Percentiles rank a stretch among this genome's conserved stretches.
phyloP scores from a whole-genome alignment of 2,329 filamentous ascomycete genomes.

The Fusarium sambucinum region DNA sequence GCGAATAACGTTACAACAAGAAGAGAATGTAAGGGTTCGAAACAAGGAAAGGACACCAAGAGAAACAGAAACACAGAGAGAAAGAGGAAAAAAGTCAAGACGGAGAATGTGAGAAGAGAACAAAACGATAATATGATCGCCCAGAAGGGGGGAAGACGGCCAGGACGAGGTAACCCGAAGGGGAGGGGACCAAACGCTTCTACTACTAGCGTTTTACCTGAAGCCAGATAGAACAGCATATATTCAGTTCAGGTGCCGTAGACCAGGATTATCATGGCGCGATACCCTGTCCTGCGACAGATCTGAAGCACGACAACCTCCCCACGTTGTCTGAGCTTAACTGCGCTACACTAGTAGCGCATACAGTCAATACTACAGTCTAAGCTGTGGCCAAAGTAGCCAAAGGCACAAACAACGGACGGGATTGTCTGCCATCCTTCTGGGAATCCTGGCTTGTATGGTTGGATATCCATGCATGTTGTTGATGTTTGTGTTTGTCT shows the following conservation, averaged over 20 bases:
- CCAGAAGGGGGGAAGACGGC: conserved; percentile 6
- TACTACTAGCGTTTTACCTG: conserved; percentile 42
- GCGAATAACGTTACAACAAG: conserved; percentile 22
- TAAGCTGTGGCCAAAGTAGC: background rate
- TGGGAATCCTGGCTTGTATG: conserved; percentile 27
- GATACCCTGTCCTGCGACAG: conserved; percentile 60
- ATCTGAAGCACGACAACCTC: conserved; percentile 58
- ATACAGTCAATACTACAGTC: background rate
- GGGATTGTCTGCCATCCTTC: conserved; percentile 24
- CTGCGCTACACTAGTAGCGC: conserved; percentile 26
- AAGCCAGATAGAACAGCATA: conserved; percentile 38
- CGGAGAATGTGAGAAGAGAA: conserved; percentile 37
- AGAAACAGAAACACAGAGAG: conserved; percentile 37
- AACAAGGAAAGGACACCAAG: conserved; percentile 36
- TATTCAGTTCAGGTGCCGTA: conserved; percentile 30
- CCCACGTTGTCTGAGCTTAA: conserved; percentile 42
- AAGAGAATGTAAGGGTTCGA: conserved; percentile 31
- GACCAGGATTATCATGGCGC: conserved; percentile 36
- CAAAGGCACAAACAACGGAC: conserved; percentile 8
- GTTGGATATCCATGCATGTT: conserved; percentile 2
- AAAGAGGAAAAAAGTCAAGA: conserved; percentile 30
- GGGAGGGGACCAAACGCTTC: conserved; percentile 37
- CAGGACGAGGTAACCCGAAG: conserved; percentile 13
- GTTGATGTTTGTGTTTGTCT: conserved; percentile 11
- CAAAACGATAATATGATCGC: conserved; percentile 38